Conservation (phyloP, 1,284 basidiomycete species). For the Apiotrichum porosum region DNA sequence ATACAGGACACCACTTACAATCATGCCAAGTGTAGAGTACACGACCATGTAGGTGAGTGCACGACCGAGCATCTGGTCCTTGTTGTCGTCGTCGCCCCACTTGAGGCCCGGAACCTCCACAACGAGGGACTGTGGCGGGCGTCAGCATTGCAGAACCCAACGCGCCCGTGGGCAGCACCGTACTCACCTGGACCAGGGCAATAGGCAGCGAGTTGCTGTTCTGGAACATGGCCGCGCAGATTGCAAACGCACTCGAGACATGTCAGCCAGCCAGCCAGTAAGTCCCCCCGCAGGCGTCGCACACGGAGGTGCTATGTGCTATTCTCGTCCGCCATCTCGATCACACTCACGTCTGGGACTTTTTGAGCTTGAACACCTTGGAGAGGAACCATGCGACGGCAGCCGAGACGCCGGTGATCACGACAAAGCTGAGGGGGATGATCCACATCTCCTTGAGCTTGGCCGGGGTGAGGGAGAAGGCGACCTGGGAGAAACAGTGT, state of each 20-base stretch:
- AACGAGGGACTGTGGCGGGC: conserved; percentile 83
- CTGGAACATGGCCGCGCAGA: conserved; percentile 60
- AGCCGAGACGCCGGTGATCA: conserved; percentile 63
- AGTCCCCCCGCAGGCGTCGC: not conserved
- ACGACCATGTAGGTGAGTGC: conserved; percentile 88
- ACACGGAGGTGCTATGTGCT: not conserved
- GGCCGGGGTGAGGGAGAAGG: conserved; percentile 53
- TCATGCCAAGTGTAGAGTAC: conserved; percentile 90
- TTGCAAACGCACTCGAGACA: conserved; percentile 65
- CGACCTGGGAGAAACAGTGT: conserved; percentile 39
- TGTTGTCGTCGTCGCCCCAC: conserved; percentile 75
- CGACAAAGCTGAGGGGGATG: conserved; percentile 71
- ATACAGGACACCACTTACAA: conserved; percentile 61
- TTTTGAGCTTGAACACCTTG: conserved; percentile 46
- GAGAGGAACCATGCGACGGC: conserved; percentile 47
- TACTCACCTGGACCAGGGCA: conserved; percentile 62
- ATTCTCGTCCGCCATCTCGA: not conserved
- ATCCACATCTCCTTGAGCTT: conserved; percentile 87
- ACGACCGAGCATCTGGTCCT: conserved; percentile 82
- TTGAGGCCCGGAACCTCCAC: conserved; percentile 73
- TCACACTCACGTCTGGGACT: conserved; percentile 45
- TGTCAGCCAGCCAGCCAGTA: not conserved
- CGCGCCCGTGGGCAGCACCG: conserved; percentile 7
- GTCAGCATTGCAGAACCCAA: too few species aligned
- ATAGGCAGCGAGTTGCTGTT: conserved; percentile 82